A percentile compares a stretch with the other conserved stretches of the same genome.
These are phyloP conservation scores for Leishmania guyanensis DNA, from an alignment of 208 protist genomes.

Conservation along the genomic window DNA sequence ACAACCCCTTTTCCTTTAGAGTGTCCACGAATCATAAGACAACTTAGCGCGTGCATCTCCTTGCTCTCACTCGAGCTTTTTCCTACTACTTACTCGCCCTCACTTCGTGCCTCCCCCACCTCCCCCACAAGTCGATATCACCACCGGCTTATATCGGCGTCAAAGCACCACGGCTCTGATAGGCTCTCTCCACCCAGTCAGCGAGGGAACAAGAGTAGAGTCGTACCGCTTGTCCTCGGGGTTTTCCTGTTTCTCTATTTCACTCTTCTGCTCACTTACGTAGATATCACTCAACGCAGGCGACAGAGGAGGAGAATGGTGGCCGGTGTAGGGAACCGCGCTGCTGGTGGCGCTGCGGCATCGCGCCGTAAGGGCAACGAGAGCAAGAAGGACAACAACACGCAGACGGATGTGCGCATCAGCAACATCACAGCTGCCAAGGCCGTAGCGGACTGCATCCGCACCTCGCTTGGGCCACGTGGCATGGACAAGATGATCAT, in stretches of 20 bases:
- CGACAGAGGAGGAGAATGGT: constrained; percentile 21
- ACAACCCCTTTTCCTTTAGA: not conserved
- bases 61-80: not conserved
- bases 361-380: constrained; percentile 55
- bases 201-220: not conserved
- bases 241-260: constrained; percentile 7
- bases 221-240: not conserved
- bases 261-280: not conserved
- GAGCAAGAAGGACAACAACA: constrained; percentile 89
- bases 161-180: not conserved
- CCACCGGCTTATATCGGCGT: not conserved
- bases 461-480: constrained; percentile 98
- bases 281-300: not conserved
- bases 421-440: constrained; percentile 95
- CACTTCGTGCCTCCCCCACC: not conserved
- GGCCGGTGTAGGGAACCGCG: constrained; percentile 19
- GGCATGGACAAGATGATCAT: constrained; percentile 99
- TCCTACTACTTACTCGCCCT: not conserved
- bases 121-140: not conserved
- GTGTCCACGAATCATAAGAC: not conserved
- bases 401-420: constrained; percentile 92
- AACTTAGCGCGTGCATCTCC: not conserved
- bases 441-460: constrained; percentile 97
- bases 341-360: not conserved
- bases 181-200: not conserved